Percentiles rank a stretch among this genome's conserved stretches.
phyloP scores from a whole-genome alignment of 768 basidiomycete species.

The Pulveroboletus ravenelii region DNA sequence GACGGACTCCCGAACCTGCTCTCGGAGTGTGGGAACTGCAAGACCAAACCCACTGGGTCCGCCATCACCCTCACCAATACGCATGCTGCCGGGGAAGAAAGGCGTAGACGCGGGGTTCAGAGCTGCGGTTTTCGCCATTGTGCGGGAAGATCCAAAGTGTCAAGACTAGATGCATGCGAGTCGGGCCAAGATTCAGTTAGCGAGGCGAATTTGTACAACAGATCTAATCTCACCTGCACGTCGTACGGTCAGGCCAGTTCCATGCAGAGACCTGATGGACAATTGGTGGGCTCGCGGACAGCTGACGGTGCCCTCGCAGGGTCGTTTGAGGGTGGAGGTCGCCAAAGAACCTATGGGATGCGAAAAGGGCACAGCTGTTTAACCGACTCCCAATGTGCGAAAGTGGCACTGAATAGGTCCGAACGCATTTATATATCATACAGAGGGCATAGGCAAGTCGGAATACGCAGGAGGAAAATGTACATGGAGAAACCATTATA shows the following conservation, averaged over 20 bases:
- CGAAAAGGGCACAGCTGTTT: slow-evolving; percentile 12
- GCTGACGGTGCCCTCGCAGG: slow-evolving; percentile 6
- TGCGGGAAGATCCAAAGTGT: slow-evolving; percentile 18
- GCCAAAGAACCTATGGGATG: slow-evolving; percentile 11
- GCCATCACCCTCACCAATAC: slow-evolving; percentile 53
- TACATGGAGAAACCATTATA: slow-evolving; percentile 13
- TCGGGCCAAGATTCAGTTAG: slow-evolving; percentile 4
- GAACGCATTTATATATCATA: slow-evolving; percentile 3
- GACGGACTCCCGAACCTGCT: slow-evolving; percentile 42
- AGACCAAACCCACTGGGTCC: slow-evolving; percentile 39
- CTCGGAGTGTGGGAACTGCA: slow-evolving; percentile 43
- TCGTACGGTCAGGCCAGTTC: slow-evolving; percentile 20
- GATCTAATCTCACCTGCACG: slow-evolving; percentile 22
- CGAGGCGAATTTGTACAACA: not conserved
- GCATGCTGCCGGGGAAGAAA: slow-evolving; percentile 69
- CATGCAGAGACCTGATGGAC: slow-evolving; percentile 20
- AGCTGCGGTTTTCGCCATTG: slow-evolving; percentile 72
- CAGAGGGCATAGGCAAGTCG: not conserved
- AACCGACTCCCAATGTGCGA: slow-evolving; percentile 23
- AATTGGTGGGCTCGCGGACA: not conserved
- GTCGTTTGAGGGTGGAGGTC: slow-evolving; percentile 9
- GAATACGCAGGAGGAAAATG: not conserved
- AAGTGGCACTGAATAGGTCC: slow-evolving; percentile 15
- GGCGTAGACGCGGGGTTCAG: slow-evolving; percentile 80
- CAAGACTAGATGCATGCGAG: slow-evolving; percentile 13